Evolutionary conservation across 768 basidiomycete species (phyloP), one percentile per base, ranked within the genome.

Genomic region (Coprinopsis strossmayeri): DNA sequence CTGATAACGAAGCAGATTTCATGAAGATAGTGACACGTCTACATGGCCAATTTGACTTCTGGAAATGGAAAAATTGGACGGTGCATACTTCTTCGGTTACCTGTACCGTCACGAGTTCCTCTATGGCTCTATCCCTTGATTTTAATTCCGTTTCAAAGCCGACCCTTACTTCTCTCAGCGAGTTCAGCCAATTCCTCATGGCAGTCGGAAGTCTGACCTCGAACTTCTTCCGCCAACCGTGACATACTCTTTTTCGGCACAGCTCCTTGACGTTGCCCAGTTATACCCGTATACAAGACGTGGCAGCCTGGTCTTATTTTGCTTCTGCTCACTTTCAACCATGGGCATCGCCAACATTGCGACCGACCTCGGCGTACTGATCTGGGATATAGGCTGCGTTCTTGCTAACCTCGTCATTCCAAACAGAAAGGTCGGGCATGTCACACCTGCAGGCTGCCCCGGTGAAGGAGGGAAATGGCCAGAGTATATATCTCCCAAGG

Each of bases 1-100:
- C 91, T 0, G 93, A 95, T 51, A 88, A 84, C 51, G 96, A 98
- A 61, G 81, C 86, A 1, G 72, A 89, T 51, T 94, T 77, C 59
- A 66, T 87, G 64, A 83, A 91, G 61, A 85, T 96, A 34, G 56
- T 78, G 10, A 85, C 84, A 11, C 74, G 81, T 5, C 60, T 91
- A n/a, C 90, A 91, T 58, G 78, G 84, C 10, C 62, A 71, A 30
- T 89, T 88, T 54, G 79, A 82, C 51, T 79, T 78, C 49, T 78
- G 80, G 21, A 65, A 63, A 20, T 85, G 84, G 54, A 64, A 63
- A 26, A 79, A 81, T 77, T 70, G n/a, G n/a, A n/a, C n/a, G n/a
- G n/a, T n/a, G n/a, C n/a, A n/a, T n/a, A n/a, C n/a, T n/a, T n/a
- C n/a, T n/a, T n/a, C n/a, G n/a, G n/a, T n/a, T n/a, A n/a, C n/a